These are phyloP conservation scores for Arthrobotrys conoides DNA, from an alignment of 2,329 filamentous ascomycete species.

Conservation along the genomic window DNA sequence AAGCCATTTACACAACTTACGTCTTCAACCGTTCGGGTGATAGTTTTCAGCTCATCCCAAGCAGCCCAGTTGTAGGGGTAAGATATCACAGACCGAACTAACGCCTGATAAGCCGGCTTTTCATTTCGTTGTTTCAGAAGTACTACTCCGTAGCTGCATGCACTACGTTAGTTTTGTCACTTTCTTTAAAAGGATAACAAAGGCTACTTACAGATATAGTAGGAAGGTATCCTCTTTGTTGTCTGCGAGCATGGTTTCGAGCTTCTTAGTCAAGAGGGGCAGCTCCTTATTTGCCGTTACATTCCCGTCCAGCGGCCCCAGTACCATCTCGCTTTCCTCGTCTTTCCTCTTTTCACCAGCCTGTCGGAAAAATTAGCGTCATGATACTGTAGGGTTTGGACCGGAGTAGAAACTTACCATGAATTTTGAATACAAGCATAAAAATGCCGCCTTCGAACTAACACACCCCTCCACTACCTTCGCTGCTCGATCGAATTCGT, in stretches of 20 bases:
- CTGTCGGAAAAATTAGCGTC: conserved; percentile 19
- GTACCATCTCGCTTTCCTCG: conserved; percentile 95
- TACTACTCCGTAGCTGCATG: conserved; percentile 80
- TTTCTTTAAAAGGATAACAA: neutral
- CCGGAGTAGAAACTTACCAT: conserved; percentile 68
- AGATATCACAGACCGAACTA: conserved; percentile 88
- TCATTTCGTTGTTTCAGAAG: conserved; percentile 93
- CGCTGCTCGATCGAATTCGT: conserved; percentile 93
- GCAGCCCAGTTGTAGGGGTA: conserved; percentile 98
- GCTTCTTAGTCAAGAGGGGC: conserved; percentile 78
- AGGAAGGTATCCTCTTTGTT: conserved; percentile 69
- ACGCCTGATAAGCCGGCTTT: conserved; percentile 83
- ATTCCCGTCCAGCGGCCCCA: conserved; percentile 87
- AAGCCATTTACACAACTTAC: conserved; percentile 69
- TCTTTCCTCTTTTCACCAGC: conserved; percentile 96
- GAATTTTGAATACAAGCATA: conserved; percentile 92
- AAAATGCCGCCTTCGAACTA: conserved; percentile 81
- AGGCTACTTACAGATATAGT: conserved; percentile 64
- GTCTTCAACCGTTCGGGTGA: conserved; percentile 85
- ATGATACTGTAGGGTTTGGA: neutral
- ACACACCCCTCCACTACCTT: conserved; percentile 72
- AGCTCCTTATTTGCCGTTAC: conserved; percentile 88
- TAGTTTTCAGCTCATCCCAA: conserved; percentile 89
- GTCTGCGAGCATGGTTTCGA: conserved; percentile 85
- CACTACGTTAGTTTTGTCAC: neutral